Conservation (phyloP, 2,329 filamentous ascomycete species). For the Monilinia fructicola region DNA sequence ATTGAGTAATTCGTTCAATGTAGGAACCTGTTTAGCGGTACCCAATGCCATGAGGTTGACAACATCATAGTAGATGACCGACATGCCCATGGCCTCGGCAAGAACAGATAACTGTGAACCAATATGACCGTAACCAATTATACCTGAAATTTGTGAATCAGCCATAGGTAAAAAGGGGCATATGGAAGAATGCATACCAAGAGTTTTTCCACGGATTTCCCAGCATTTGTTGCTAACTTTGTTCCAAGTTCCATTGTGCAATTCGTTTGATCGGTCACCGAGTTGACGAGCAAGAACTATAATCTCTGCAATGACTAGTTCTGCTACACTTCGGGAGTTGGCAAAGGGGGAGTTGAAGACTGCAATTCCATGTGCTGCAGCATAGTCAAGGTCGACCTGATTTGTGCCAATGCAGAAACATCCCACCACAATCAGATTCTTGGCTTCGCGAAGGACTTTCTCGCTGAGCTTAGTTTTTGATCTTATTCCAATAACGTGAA, state of each 20-base stretch:
- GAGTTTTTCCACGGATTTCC: slow-evolving; percentile 96
- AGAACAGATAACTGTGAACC: slow-evolving; percentile 93
- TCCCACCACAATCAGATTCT: slow-evolving; percentile 91
- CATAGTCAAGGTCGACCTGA: slow-evolving; percentile 84
- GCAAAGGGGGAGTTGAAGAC: slow-evolving; percentile 99
- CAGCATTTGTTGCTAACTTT: slow-evolving; percentile 96
- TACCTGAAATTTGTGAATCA: slow-evolving; percentile 51
- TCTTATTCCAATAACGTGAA: slow-evolving; percentile 96
- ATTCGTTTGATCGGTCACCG: slow-evolving; percentile 86
- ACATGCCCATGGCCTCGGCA: slow-evolving; percentile 97
- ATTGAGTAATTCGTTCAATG: slow-evolving; percentile 71
- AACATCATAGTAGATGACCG: slow-evolving; percentile 95
- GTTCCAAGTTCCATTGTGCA: slow-evolving; percentile 95
- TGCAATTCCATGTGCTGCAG: slow-evolving; percentile 81
- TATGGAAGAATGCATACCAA: slow-evolving; percentile 55
- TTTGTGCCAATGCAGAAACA: slow-evolving; percentile 99
- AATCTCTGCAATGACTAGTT: slow-evolving; percentile 92
- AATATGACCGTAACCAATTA: slow-evolving; percentile 96
- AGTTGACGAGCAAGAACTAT: slow-evolving; percentile 89
- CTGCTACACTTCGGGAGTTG: slow-evolving; percentile 95
- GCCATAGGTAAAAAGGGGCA: neutral
- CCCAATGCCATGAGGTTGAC: slow-evolving; percentile 93
- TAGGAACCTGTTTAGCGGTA: slow-evolving; percentile 78
- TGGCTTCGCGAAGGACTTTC: slow-evolving; percentile 81
- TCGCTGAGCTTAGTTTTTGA: slow-evolving; percentile 95